Evolutionary conservation across 2,329 filamentous ascomycete genomes (phyloP).

Genomic region (Bretziella fagacearum): DNA sequence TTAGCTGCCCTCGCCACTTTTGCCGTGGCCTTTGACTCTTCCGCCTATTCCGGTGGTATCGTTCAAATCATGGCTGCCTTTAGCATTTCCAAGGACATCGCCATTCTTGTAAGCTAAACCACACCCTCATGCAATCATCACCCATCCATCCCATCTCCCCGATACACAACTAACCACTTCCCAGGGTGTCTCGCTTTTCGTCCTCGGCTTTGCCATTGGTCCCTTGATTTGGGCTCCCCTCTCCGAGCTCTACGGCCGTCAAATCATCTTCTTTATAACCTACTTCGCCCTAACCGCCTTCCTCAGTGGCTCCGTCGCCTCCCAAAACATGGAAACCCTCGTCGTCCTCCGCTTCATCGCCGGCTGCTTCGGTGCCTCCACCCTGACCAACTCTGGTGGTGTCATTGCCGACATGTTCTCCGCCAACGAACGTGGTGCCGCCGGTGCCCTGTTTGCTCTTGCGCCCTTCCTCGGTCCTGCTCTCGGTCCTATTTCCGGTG

Average conservation of each 20-base stretch:
- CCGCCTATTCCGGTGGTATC: slow-evolving; percentile 46
- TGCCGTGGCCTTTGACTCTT: slow-evolving; percentile 52
- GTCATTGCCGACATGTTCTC: slow-evolving; percentile 47
- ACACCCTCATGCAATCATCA: neutral
- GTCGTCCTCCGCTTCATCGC: slow-evolving; percentile 54
- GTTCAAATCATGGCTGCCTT: slow-evolving; percentile 38
- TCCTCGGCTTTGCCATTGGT: slow-evolving; percentile 43
- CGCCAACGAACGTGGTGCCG: slow-evolving; percentile 36
- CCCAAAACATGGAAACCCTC: slow-evolving; percentile 40
- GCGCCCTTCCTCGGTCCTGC: slow-evolving; percentile 48
- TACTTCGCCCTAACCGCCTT: slow-evolving; percentile 43
- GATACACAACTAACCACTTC: neutral
- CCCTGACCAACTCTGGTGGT: slow-evolving; percentile 45
- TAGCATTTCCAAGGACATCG: slow-evolving; percentile 31
- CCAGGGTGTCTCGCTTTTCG: slow-evolving; percentile 43
- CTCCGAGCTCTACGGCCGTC: slow-evolving; percentile 44
- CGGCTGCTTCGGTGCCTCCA: slow-evolving; percentile 44
- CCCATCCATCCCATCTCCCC: neutral
- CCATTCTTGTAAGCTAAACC: slow-evolving; percentile 27
- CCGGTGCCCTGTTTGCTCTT: slow-evolving; percentile 41
- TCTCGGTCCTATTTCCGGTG: slow-evolving; percentile 43
- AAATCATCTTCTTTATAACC: slow-evolving; percentile 41
- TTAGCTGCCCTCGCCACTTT: slow-evolving; percentile 47
- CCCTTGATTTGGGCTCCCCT: slow-evolving; percentile 51
- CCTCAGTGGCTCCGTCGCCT: slow-evolving; percentile 40